These are phyloP conservation scores for Phaeosphaeriaceae sp. DNA, from an alignment of 2,329 filamentous ascomycete genomes.

Conservation along the genomic window DNA sequence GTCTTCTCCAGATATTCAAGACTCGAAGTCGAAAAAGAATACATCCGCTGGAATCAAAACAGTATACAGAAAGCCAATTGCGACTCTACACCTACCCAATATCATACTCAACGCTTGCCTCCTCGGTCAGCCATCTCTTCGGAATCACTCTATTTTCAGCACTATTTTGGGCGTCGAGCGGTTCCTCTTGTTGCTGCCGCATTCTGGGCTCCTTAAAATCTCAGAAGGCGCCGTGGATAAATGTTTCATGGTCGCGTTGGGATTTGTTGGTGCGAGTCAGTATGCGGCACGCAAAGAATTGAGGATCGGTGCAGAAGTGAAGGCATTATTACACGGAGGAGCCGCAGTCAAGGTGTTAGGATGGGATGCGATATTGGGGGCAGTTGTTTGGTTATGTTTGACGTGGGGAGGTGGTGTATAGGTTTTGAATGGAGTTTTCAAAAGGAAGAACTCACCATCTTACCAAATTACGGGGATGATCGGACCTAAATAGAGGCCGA, in stretches of 20 bases:
- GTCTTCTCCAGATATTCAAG: constrained; percentile 17
- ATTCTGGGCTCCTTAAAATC: constrained; percentile 22
- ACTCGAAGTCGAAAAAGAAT: not conserved
- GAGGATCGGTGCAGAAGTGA: constrained; percentile 8
- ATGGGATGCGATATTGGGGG: constrained; percentile 34
- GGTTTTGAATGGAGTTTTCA: no score
- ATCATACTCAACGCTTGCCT: constrained; percentile 34
- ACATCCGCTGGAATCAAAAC: not conserved
- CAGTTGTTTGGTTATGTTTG: constrained; percentile 21
- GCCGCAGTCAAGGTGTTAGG: constrained; percentile 32
- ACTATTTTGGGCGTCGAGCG: constrained; percentile 26
- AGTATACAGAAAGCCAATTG: constrained; percentile 12
- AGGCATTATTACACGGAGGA: constrained; percentile 15
- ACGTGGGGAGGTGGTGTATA: constrained; percentile 37
- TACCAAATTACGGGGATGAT: no score
- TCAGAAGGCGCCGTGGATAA: constrained; percentile 23
- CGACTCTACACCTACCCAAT: constrained; percentile 30
- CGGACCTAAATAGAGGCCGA: no score
- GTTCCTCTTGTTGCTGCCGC: constrained; percentile 30
- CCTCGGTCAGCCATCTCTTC: constrained; percentile 26
- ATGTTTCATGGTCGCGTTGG: constrained; percentile 29
- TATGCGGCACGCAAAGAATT: constrained; percentile 24
- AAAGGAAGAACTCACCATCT: no score
- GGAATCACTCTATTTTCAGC: constrained; percentile 22
- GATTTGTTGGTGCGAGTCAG: constrained; percentile 32